phyloP scores from a whole-genome alignment of 139 green algal genomes.

The Raphidocelis subcapitata region DNA sequence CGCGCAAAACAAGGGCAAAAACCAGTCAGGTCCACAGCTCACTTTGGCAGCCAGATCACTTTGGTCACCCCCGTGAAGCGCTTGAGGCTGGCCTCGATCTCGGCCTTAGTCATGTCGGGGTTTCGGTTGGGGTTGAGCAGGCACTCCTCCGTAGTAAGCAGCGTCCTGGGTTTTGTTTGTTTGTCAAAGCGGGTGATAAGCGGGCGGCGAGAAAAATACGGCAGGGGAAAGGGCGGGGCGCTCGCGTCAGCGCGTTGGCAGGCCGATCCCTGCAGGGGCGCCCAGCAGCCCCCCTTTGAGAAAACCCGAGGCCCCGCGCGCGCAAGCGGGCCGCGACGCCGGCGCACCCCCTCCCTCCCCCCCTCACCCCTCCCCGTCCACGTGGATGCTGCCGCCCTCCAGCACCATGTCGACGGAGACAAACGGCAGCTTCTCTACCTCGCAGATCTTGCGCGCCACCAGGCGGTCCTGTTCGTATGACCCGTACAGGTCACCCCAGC shows the following conservation, averaged over 20 bases:
- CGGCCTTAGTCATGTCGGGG: slow-evolving; percentile 40
- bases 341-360: no score
- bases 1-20: no score
- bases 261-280: neutral
- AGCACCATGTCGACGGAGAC: slow-evolving; percentile 34
- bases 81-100: slow-evolving; percentile 55
- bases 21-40: no score
- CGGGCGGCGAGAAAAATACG: no score
- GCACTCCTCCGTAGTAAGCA: slow-evolving; percentile 66
- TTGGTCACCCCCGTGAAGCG: slow-evolving; percentile 60
- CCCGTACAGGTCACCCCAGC: slow-evolving; percentile 40
- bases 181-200: no score
- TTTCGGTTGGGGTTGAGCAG: slow-evolving; percentile 68
- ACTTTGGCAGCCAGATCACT: slow-evolving; percentile 68
- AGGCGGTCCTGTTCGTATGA: slow-evolving; percentile 27
- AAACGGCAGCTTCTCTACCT: slow-evolving; percentile 19
- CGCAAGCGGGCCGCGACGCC: no score
- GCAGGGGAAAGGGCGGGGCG: no score
- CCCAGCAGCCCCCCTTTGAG: neutral
- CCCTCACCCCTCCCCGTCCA: slow-evolving; percentile 50
- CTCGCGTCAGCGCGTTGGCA: neutral
- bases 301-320: no score
- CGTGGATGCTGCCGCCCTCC: slow-evolving; percentile 61
- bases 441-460: slow-evolving; percentile 18
- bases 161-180: slow-evolving; percentile 44